Evolutionary conservation across 345 rosid genomes (phyloP), one percentile per base, ranked within the genome.

Genomic region (Durio zibethinus): DNA sequence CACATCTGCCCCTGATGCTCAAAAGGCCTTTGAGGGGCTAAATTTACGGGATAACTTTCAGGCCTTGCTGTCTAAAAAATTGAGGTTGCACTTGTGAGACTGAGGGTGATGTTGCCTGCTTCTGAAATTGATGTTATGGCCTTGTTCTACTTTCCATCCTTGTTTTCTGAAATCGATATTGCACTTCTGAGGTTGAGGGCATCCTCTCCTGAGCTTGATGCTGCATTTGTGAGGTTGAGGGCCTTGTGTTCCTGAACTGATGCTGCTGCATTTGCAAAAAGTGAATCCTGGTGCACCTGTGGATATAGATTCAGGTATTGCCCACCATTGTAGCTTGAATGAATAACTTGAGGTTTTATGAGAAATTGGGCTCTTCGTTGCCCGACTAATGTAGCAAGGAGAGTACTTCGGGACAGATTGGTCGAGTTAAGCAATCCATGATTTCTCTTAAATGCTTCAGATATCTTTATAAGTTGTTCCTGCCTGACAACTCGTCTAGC

Each of bases 401-500:
- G 74, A 80, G 84, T 76, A 43, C 62, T 33, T 70, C 67, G 82
- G 75, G 66, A 80, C 63, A 78, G 78, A 77, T 82, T 82, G 69
- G 45, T 36, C 15, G 83, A 57, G 65, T 75, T 72, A 50, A 93
- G 90, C 40, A 66, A 57, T 0, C 8, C 68, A 31, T 79, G 80
- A n/a, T 97, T 87, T 38, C 20, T 78, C 78, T 75, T 81, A 79
- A 93, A 87, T 9, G 80, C 92, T 79, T 84, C 87, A 3, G 89
- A 82, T 80, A 95, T 92, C 80, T 70, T 87, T 14, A 53, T 75
- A 81, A 95, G 79, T 78, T 88, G 86, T 74, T 75, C 82, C 54
- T 82, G 79, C 47, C 85, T 82, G 12, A 95, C 96, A 29, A 88
- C 83, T 76, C n/a, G n/a, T n/a, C 98, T 87, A 29, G 98, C 96